Evolutionary conservation across 108 stramenopile genomes (phyloP).

Genomic region (Aurantiochytrium sp.): DNA sequence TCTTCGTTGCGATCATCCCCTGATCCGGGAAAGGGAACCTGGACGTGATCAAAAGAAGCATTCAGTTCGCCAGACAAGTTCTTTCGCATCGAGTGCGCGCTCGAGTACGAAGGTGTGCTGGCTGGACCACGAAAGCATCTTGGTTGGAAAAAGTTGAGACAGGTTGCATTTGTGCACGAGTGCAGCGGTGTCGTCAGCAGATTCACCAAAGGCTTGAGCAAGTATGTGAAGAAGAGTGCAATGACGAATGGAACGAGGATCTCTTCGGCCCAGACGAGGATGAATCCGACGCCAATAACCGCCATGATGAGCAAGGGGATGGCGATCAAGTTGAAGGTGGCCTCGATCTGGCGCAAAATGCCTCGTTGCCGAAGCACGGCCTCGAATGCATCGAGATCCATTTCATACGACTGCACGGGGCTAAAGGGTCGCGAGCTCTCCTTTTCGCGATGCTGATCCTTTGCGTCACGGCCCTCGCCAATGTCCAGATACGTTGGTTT

Average conservation of each 20-base stretch:
- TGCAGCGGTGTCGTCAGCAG: not conserved
- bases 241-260: slow-evolving; percentile 1
- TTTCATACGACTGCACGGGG: not conserved
- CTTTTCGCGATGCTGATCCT: too few relatives aligned
- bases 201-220: not conserved
- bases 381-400: slow-evolving; percentile 7
- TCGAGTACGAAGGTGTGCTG: not conserved
- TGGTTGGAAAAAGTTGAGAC: slow-evolving; percentile 11
- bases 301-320: slow-evolving; percentile 10
- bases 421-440: not conserved
- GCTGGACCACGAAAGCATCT: not conserved
- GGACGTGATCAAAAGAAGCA: not conserved
- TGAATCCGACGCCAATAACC: not conserved
- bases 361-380: not conserved
- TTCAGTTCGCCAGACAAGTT: not conserved
- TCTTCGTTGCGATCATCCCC: not conserved
- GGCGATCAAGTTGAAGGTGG: slow-evolving; percentile 4
- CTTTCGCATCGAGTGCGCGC: not conserved
- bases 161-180: not conserved
- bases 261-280: not conserved
- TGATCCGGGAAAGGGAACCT: not conserved
- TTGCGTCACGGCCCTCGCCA: too few relatives aligned
- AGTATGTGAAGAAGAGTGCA: slow-evolving; percentile 6
- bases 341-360: not conserved
- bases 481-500: too few relatives aligned